Conservation (phyloP, 345 rosid genomes). For the Cardamine chenopodiifolia region DNA sequence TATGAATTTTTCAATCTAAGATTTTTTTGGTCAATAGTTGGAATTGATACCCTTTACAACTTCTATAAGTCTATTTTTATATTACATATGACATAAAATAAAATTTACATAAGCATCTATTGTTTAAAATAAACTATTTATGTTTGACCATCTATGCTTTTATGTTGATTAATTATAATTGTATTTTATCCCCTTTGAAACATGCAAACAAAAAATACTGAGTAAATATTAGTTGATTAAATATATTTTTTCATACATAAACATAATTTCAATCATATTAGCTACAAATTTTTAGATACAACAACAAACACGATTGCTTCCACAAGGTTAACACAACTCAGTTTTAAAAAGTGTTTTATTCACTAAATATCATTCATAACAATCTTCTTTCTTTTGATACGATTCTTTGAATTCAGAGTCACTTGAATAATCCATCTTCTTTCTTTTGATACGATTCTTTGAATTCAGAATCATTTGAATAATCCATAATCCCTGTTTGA, state of each 20-base stretch:
- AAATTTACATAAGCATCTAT: too few species aligned
- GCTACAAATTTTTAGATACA: neutral
- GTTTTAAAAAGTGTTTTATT: neutral
- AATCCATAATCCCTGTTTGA: neutral
- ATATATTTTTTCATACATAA: neutral
- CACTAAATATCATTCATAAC: neutral
- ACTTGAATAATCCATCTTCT: neutral
- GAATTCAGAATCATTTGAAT: neutral
- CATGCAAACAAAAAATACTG: neutral
- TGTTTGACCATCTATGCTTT: neutral
- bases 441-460: slow-evolving; percentile 12
- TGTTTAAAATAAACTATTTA: neutral
- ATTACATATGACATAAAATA: too few species aligned
- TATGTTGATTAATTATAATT: neutral
- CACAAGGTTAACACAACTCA: neutral
- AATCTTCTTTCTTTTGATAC: slow-evolving; percentile 5
- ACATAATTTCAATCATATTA: too few species aligned
- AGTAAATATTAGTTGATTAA: neutral
- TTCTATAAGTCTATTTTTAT: too few species aligned
- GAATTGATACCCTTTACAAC: too few species aligned
- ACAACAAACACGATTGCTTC: slow-evolving; percentile 5
- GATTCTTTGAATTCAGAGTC: slow-evolving; percentile 14
- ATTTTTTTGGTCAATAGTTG: neutral
- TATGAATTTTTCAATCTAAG: too few species aligned
- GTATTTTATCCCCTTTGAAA: neutral